These are phyloP conservation scores for Beauveria bassiana DNA, from an alignment of 2,329 filamentous ascomycete species.

Conservation along the genomic window DNA sequence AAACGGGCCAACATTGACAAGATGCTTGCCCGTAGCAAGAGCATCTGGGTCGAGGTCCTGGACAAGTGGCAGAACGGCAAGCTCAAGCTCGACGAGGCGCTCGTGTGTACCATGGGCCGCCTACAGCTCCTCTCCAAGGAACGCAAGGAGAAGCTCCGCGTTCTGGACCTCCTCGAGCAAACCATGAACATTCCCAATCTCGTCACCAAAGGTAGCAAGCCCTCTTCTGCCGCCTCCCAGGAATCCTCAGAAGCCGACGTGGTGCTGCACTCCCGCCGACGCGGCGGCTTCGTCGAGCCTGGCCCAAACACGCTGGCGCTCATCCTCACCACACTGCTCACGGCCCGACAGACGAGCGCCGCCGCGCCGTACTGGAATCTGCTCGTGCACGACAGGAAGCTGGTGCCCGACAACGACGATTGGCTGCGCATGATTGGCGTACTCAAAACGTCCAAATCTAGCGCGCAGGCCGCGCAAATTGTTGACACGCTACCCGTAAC, in stretches of 20 bases:
- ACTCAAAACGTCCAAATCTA: conserved; percentile 58
- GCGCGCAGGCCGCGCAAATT: conserved; percentile 50
- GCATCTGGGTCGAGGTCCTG: conserved; percentile 75
- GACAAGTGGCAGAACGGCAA: conserved; percentile 66
- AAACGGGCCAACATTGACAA: conserved; percentile 28
- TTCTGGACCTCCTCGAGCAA: conserved; percentile 71
- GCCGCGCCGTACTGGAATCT: conserved; percentile 73
- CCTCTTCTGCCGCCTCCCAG: background rate
- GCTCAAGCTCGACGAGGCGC: conserved; percentile 65
- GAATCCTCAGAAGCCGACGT: background rate
- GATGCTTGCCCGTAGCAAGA: conserved; percentile 58
- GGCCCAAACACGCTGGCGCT: conserved; percentile 58
- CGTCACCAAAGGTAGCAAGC: conserved; percentile 17
- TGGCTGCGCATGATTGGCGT: conserved; percentile 61
- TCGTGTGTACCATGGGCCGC: conserved; percentile 75
- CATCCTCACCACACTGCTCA: conserved; percentile 55
- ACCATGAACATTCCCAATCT: conserved; percentile 66
- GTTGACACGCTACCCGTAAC: conserved; percentile 45
- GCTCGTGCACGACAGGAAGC: conserved; percentile 51
- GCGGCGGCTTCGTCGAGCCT: conserved; percentile 29
- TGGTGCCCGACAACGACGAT: conserved; percentile 66
- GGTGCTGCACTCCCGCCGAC: background rate
- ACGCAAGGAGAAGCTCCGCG: conserved; percentile 55
- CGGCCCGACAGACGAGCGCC: conserved; percentile 51
- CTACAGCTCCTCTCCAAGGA: conserved; percentile 60